phyloP scores from a whole-genome alignment of 768 basidiomycete species.

The Leccinum disarticulatum region DNA sequence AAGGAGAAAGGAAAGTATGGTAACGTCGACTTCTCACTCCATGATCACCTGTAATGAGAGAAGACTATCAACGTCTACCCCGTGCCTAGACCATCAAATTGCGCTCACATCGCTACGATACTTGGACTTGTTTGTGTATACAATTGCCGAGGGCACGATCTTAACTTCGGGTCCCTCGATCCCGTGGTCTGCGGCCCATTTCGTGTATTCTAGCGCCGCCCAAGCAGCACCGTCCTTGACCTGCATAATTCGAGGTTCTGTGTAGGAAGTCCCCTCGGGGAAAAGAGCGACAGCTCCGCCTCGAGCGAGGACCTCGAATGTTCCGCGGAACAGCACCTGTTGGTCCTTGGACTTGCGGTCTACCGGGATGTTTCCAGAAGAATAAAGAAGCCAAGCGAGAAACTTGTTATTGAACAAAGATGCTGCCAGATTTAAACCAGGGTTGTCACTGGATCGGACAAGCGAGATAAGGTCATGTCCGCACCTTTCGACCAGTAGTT shows the following conservation, averaged over 20 bases:
- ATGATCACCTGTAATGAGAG: slow-evolving; percentile 56
- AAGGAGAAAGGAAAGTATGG: slow-evolving; percentile 7
- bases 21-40: slow-evolving; percentile 48
- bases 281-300: slow-evolving; percentile 90
- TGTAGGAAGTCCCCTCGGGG: slow-evolving; percentile 92
- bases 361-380: slow-evolving; percentile 97
- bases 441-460: slow-evolving; percentile 11
- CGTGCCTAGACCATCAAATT: slow-evolving; percentile 21
- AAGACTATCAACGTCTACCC: slow-evolving; percentile 14
- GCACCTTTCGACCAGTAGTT: slow-evolving; percentile 95
- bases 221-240: slow-evolving; percentile 93
- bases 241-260: slow-evolving; percentile 90
- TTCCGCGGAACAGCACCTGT: slow-evolving; percentile 82
- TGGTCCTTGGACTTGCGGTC: slow-evolving; percentile 94
- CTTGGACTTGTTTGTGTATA: slow-evolving; percentile 94
- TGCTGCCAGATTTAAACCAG: slow-evolving; percentile 41
- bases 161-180: slow-evolving; percentile 46
- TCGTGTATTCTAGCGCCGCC: slow-evolving; percentile 90
- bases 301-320: slow-evolving; percentile 79
- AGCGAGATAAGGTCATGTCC: slow-evolving; percentile 14
- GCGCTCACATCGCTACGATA: slow-evolving; percentile 84
- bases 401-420: slow-evolving; percentile 80
- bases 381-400: slow-evolving; percentile 69
- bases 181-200: slow-evolving; percentile 66
- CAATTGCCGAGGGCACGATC: slow-evolving; percentile 84